phyloP scores from a whole-genome alignment of 345 rosid species.

The Brassica incana region DNA sequence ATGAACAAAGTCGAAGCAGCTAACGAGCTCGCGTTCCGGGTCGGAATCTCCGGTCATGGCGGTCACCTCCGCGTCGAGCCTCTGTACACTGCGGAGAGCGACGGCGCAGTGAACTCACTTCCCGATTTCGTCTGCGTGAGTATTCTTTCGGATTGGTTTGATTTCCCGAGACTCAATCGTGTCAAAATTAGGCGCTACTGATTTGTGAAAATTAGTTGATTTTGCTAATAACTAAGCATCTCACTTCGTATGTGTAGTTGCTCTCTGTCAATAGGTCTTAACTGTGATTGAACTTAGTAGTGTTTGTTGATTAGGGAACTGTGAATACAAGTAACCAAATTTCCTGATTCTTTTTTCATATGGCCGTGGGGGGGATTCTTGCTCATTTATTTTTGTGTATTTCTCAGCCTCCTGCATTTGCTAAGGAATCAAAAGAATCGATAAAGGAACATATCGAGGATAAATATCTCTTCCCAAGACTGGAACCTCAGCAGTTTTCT shows the following conservation, averaged over 20 bases:
- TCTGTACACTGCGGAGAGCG: conserved; percentile 63
- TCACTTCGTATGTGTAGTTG: conserved; percentile 3
- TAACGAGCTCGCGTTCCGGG: conserved; percentile 72
- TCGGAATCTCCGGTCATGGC: conserved; percentile 85
- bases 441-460: conserved; percentile 82
- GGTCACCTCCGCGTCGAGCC: conserved; percentile 96
- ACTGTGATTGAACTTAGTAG: not conserved
- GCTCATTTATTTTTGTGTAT: conserved; percentile 9
- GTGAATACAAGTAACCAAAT: conserved; percentile 9
- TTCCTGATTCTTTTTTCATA: not conserved
- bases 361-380: not conserved
- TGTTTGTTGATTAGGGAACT: not conserved
- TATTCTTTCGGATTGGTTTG: conserved; percentile 10
- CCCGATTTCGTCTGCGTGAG: conserved; percentile 82
- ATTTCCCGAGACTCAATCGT: not conserved
- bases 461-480: conserved; percentile 70
- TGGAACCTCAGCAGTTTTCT: conserved; percentile 72
- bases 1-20: conserved; percentile 75
- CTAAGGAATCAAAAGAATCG: conserved; percentile 76
- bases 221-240: not conserved
- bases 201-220: not conserved
- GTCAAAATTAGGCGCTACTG: too few species aligned
- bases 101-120: conserved; percentile 63
- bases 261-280: conserved; percentile 4
- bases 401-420: conserved; percentile 92